Conservation (phyloP, 768 basidiomycete genomes). For the Rhodotorula babjevae region DNA sequence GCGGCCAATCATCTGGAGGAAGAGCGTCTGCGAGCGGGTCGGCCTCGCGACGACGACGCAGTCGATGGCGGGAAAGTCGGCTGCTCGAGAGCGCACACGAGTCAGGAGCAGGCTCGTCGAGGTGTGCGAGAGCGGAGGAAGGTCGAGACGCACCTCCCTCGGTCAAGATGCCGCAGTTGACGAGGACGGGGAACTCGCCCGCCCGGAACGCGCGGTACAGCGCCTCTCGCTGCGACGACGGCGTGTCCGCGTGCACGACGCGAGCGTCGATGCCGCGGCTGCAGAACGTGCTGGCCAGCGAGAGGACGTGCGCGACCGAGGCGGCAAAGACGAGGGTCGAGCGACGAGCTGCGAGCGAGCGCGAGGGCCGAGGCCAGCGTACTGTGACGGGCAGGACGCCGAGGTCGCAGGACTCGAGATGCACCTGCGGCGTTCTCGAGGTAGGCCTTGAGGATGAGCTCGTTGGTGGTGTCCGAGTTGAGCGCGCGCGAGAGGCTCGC, state of each 20-base stretch:
- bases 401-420: too few relatives aligned
- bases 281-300: conserved; percentile 68
- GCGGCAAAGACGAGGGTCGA: conserved; percentile 89
- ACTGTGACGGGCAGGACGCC: too few relatives aligned
- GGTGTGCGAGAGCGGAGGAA: background rate
- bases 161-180: conserved; percentile 67
- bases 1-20: conserved; percentile 92
- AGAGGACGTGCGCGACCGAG: conserved; percentile 70
- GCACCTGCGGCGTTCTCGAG: conserved; percentile 59
- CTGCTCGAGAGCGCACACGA: conserved; percentile 35
- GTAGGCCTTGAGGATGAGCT: conserved; percentile 75
- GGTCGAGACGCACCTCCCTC: conserved; percentile 28
- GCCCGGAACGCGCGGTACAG: conserved; percentile 64
- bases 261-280: conserved; percentile 76
- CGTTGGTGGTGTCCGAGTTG: conserved; percentile 71
- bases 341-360: conserved; percentile 57
- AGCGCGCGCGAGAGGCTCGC: conserved; percentile 72
- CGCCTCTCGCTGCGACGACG: conserved; percentile 55
- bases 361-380: too few relatives aligned
- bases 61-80: conserved; percentile 92
- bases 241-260: conserved; percentile 60
- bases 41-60: conserved; percentile 83
- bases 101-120: too few relatives aligned
- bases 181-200: conserved; percentile 72
- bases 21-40: conserved; percentile 79